Evolutionary conservation across 352 stramenopile species (phyloP).

Genomic region (Globisporangium apiculatum): DNA sequence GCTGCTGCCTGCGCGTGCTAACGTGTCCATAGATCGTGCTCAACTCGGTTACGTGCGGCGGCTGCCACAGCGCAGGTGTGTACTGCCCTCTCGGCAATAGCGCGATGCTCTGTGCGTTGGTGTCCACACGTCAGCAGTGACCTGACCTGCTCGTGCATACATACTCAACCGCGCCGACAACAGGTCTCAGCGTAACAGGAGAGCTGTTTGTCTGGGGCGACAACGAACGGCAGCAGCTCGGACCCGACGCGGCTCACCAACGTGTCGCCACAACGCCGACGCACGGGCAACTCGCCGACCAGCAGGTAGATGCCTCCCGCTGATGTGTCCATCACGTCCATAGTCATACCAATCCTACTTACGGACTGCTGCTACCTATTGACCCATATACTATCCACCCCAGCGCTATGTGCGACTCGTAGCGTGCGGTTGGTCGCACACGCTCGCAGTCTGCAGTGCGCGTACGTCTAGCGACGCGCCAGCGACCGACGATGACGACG

Average conservation of each 20-base stretch:
- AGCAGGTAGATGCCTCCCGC: neutral
- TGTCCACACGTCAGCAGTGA: neutral
- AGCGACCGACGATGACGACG: constrained; percentile 12
- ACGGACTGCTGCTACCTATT: neutral
- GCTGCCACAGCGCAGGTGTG: constrained; percentile 66
- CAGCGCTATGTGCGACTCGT: constrained; percentile 21
- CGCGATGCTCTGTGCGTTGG: neutral
- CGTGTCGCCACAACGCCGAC: neutral
- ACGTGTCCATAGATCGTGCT: constrained; percentile 15
- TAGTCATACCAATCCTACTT: neutral
- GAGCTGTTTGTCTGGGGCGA: constrained; percentile 66
- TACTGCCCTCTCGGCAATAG: neutral
- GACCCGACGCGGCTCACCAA: constrained; percentile 2
- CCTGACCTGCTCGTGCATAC: neutral
- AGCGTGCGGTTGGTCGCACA: constrained; percentile 72
- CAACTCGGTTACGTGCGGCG: constrained; percentile 39
- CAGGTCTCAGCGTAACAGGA: constrained; percentile 21
- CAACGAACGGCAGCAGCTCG: constrained; percentile 50
- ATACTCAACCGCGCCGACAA: too few species aligned
- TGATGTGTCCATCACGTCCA: too few species aligned
- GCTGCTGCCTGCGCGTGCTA: neutral
- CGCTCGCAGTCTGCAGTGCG: constrained; percentile 29
- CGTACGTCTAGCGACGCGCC: neutral
- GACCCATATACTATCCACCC: neutral
- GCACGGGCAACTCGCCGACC: neutral